Conservation (phyloP, 2,329 filamentous ascomycete genomes). For the Dactylellina parvicollis region DNA sequence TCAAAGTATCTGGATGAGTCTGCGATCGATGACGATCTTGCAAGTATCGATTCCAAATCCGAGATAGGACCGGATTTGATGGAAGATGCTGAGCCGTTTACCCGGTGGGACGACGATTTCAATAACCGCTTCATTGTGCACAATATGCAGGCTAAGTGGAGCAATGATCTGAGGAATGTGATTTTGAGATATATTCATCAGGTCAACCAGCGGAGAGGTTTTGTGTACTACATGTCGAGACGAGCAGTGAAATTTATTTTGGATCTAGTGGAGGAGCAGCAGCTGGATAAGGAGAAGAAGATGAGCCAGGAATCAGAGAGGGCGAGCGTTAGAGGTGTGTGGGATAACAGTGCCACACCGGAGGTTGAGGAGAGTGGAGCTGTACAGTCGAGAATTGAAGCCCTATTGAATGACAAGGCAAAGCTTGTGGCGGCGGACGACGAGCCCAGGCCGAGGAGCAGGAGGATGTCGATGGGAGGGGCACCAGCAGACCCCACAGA, state of each 20-base stretch:
- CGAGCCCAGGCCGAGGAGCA: constrained; percentile 60
- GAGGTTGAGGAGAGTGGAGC: constrained; percentile 56
- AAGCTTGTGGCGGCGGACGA: constrained; percentile 80
- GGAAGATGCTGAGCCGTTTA: constrained; percentile 74
- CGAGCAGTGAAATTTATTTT: constrained; percentile 97
- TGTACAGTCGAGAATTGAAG: constrained; percentile 65
- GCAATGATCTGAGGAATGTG: constrained; percentile 93
- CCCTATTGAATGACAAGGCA: constrained; percentile 83
- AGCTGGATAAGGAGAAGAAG: constrained; percentile 55
- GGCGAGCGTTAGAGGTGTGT: constrained; percentile 55
- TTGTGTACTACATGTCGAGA: constrained; percentile 96
- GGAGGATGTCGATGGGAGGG: constrained; percentile 59
- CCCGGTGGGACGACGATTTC: constrained; percentile 92
- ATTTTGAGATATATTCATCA: constrained; percentile 97
- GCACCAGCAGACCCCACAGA: constrained; percentile 68
- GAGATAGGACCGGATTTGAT: constrained; percentile 62
- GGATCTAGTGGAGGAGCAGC: constrained; percentile 88
- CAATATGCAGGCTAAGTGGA: constrained; percentile 98
- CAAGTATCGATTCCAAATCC: constrained; percentile 27
- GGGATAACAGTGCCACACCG: constrained; percentile 24
- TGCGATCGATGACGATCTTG: constrained; percentile 67
- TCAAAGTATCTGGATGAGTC: constrained; percentile 66
- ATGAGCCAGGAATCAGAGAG: constrained; percentile 39
- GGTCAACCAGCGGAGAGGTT: constrained; percentile 92
- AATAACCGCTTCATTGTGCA: constrained; percentile 98